Conservation (phyloP, 768 basidiomycete genomes). For the Hygrocybe coccinea region DNA sequence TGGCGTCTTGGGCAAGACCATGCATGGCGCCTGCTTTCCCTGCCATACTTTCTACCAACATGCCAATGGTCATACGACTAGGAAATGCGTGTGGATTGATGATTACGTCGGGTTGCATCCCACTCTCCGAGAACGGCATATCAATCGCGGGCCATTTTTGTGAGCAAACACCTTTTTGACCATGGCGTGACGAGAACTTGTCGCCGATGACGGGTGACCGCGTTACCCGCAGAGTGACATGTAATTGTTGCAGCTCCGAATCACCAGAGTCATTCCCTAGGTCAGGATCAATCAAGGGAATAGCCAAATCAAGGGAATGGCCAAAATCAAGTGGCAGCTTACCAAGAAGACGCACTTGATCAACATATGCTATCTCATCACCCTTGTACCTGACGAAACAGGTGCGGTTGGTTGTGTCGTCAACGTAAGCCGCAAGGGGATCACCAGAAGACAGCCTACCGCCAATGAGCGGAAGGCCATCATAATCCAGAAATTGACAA, state of each 20-base stretch:
- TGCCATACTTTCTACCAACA: slow-evolving; percentile 99
- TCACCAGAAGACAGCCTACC: slow-evolving; percentile 65
- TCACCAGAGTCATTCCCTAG: slow-evolving; percentile 84
- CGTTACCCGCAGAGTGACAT: slow-evolving; percentile 88
- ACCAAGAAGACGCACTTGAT: slow-evolving; percentile 90
- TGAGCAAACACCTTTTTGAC: slow-evolving; percentile 99
- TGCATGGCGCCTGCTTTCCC: slow-evolving; percentile 99
- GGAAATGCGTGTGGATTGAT: slow-evolving; percentile 99
- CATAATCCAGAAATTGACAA: slow-evolving; percentile 58
- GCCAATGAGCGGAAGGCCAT: slow-evolving; percentile 84
- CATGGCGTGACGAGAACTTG: slow-evolving; percentile 98
- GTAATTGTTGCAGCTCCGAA: slow-evolving; percentile 84
- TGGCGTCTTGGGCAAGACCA: slow-evolving; percentile 96
- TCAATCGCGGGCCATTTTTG: slow-evolving; percentile 98
- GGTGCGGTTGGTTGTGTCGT: slow-evolving; percentile 79
- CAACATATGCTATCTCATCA: slow-evolving; percentile 84
- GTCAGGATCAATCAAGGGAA: slow-evolving; percentile 7
- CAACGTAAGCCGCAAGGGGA: slow-evolving; percentile 79
- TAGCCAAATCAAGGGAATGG: neutral
- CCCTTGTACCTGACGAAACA: slow-evolving; percentile 93
- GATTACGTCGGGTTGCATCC: slow-evolving; percentile 98
- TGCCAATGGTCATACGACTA: slow-evolving; percentile 99
- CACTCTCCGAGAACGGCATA: slow-evolving; percentile 99
- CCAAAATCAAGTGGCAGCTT: slow-evolving; percentile 18
- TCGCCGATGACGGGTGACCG: slow-evolving; percentile 97